phyloP scores from a whole-genome alignment of 177 flowering plant species.

The Telopea speciosissima region DNA sequence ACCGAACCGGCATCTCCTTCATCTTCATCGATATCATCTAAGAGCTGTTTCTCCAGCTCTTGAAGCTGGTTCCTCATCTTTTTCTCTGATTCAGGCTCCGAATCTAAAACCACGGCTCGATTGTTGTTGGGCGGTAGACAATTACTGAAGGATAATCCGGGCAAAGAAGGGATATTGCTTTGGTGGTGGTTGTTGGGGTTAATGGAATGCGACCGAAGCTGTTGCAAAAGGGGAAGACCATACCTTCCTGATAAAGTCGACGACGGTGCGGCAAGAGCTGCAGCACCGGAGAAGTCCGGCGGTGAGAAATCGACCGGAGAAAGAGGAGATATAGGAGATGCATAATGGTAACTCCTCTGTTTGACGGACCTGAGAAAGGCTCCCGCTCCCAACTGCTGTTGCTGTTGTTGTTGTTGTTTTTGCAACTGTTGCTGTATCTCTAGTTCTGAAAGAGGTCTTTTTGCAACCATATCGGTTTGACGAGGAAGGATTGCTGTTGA shows the following conservation, averaged over 20 bases:
- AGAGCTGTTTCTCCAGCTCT: conserved; percentile 67
- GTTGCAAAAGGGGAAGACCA: conserved; percentile 32
- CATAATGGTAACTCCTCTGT: conserved; percentile 36
- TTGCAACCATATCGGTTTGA: conserved; percentile 29
- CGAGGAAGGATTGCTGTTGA: conserved; percentile 21
- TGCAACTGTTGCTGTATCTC: conserved; percentile 29
- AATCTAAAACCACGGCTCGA: neutral
- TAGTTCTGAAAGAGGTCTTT: conserved; percentile 51
- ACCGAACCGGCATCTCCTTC: conserved; percentile 40
- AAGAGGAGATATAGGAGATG: conserved; percentile 53
- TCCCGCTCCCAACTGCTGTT: conserved; percentile 16
- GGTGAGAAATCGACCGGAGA: conserved; percentile 40
- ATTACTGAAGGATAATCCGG: conserved; percentile 17
- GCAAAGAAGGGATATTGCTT: neutral
- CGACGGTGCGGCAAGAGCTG: neutral
- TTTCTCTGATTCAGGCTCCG: conserved; percentile 35
- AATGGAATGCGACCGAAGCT: conserved; percentile 16
- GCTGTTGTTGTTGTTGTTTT: neutral
- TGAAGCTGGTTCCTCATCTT: conserved; percentile 52
- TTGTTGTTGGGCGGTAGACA: conserved; percentile 4
- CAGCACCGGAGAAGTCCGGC: conserved; percentile 10
- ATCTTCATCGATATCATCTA: conserved; percentile 52
- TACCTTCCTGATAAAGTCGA: conserved; percentile 7
- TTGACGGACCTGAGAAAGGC: conserved; percentile 51
- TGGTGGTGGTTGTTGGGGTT: conserved; percentile 1